Percentiles rank a stretch among this genome's conserved stretches.
Conservation (phyloP, 306 rosid species). For the Echinosophora koreensis region DNA sequence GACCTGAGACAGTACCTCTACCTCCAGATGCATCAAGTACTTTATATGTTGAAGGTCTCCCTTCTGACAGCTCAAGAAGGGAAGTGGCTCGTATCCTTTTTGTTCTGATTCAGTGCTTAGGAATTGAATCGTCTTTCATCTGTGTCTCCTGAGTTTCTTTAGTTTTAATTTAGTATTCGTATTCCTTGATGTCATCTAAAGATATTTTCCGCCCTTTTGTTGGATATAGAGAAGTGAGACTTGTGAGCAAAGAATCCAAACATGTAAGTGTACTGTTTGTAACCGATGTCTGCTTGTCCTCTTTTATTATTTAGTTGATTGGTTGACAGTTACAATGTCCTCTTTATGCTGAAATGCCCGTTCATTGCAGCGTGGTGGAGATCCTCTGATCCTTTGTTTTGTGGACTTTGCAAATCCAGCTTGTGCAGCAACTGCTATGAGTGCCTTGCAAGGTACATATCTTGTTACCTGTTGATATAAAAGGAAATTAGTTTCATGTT, state of each 20-base stretch:
- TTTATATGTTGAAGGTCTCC: slow-evolving; percentile 92
- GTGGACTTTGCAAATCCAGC: slow-evolving; percentile 91
- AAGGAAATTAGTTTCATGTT: slow-evolving; percentile 23
- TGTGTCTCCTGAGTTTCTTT: slow-evolving; percentile 10
- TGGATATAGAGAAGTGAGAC: slow-evolving; percentile 94
- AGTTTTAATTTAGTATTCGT: slow-evolving; percentile 10
- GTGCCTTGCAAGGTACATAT: slow-evolving; percentile 84
- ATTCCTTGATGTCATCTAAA: slow-evolving; percentile 56
- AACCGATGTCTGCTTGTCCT: slow-evolving; percentile 18
- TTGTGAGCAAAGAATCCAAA: slow-evolving; percentile 86
- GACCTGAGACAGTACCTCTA: slow-evolving; percentile 74
- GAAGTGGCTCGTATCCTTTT: slow-evolving; percentile 96
- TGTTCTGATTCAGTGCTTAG: slow-evolving; percentile 25
- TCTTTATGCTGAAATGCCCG: slow-evolving; percentile 42
- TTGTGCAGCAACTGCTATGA: slow-evolving; percentile 92
- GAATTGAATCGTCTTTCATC: slow-evolving; percentile 26
- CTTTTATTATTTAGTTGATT: slow-evolving; percentile 20
- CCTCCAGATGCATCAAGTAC: slow-evolving; percentile 95
- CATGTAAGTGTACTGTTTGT: slow-evolving; percentile 63
- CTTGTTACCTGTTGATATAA: slow-evolving; percentile 27
- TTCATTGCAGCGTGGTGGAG: slow-evolving; percentile 84
- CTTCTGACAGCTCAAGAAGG: slow-evolving; percentile 79
- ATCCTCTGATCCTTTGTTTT: slow-evolving; percentile 89
- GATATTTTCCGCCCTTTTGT: slow-evolving; percentile 97
- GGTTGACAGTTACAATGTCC: slow-evolving; percentile 18